Conservation (phyloP, 2,329 filamentous ascomycete genomes). For the Trichophyton simii region DNA sequence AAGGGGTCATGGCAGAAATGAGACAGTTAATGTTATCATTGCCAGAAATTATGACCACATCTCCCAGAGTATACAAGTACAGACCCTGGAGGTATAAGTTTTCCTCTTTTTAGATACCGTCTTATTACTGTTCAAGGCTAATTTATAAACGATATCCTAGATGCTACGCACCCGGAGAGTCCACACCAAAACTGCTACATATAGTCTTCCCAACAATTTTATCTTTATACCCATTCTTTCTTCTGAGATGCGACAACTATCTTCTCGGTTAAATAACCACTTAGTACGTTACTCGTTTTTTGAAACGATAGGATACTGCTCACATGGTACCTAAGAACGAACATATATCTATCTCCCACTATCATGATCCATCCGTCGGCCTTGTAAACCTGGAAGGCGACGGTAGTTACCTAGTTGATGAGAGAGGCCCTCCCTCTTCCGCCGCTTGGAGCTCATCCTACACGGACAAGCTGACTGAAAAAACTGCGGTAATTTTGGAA, state of each 20-base stretch:
- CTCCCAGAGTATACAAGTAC: conserved; percentile 66
- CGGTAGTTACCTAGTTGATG: conserved; percentile 24
- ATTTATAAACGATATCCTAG: conserved; percentile 36
- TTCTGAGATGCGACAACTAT: conserved; percentile 22
- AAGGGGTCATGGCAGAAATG: conserved; percentile 30
- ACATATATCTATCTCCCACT: conserved; percentile 77
- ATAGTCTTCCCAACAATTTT: conserved; percentile 64
- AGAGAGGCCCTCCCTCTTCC: conserved; percentile 25
- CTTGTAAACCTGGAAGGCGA: conserved; percentile 54
- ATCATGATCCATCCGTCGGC: conserved; percentile 59
- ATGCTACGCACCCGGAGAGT: conserved; percentile 69
- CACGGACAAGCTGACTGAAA: not conserved
- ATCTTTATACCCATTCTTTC: conserved; percentile 62
- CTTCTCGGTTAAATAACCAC: conserved; percentile 28
- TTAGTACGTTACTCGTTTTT: conserved; percentile 21
- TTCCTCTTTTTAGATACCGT: not conserved
- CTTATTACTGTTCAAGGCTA: not conserved
- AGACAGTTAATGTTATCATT: conserved; percentile 71
- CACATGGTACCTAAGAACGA: conserved; percentile 46
- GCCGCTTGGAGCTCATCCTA: conserved; percentile 22
- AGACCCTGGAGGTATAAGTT: conserved; percentile 47
- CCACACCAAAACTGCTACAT: conserved; percentile 60
- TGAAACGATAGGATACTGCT: not conserved
- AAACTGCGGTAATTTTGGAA: conserved; percentile 2
- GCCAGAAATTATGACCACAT: conserved; percentile 67